Evolutionary conservation across 345 rosid species (phyloP).

Genomic region (Nasturtium officinale): DNA sequence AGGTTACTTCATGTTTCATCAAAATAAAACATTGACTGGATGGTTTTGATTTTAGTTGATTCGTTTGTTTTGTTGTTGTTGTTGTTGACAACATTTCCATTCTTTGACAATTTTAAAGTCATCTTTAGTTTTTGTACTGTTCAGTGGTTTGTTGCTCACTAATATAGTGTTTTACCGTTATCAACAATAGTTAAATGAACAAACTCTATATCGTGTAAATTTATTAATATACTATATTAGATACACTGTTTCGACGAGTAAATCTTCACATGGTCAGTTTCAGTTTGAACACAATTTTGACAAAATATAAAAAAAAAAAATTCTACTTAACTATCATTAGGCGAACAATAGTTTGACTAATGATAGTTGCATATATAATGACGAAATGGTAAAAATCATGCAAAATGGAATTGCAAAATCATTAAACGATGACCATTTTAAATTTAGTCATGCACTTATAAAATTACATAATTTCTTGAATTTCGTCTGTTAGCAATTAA

Average conservation of each 20-base stretch:
- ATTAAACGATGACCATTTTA: not conserved
- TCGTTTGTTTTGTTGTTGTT: conserved; percentile 4
- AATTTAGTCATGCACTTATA: not conserved
- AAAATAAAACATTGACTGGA: conserved; percentile 8
- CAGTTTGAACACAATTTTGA: not conserved
- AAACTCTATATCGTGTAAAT: not conserved
- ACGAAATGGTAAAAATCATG: not conserved
- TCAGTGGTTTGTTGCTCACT: not conserved
- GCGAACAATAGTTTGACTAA: not conserved
- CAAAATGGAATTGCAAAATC: not conserved
- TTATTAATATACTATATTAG: not conserved
- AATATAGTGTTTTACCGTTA: not conserved
- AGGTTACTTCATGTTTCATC: not conserved
- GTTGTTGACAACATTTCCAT: not conserved
- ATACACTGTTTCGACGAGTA: not conserved
- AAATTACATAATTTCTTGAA: no score
- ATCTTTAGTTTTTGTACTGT: not conserved
- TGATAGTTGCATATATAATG: not conserved
- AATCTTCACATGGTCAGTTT: not conserved
- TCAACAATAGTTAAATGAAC: not conserved
- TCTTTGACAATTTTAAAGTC: not conserved
- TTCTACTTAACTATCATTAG: not conserved
- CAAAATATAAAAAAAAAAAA: not conserved
- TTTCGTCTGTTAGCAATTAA: no score
- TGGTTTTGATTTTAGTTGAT: not conserved